phyloP scores from a whole-genome alignment of 257 asterid species.

The Salvia hispanica region DNA sequence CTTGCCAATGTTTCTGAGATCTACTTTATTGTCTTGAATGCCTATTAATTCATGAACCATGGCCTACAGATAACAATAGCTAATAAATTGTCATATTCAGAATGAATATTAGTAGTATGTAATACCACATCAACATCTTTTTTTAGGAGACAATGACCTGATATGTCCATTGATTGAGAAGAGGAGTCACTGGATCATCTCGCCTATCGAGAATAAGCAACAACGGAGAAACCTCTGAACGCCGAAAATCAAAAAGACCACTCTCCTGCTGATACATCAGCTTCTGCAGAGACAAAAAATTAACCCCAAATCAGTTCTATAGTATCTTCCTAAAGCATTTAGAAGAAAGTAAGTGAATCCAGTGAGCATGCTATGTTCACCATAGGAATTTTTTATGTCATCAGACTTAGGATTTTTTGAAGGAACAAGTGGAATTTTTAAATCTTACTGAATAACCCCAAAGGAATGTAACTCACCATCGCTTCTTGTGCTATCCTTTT shows the following conservation, averaged over 20 bases:
- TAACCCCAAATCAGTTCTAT: slow-evolving; percentile 32
- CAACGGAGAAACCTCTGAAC: slow-evolving; percentile 89
- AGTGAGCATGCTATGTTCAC: slow-evolving; percentile 15
- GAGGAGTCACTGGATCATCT: slow-evolving; percentile 94
- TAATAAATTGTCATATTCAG: slow-evolving; percentile 29
- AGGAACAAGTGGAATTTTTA: slow-evolving; percentile 10
- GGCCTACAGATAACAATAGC: slow-evolving; percentile 52
- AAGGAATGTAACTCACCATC: slow-evolving; percentile 50
- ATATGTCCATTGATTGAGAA: slow-evolving; percentile 97
- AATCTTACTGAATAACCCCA: slow-evolving; percentile 4
- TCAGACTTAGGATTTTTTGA: slow-evolving; percentile 8
- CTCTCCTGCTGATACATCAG: slow-evolving; percentile 99
- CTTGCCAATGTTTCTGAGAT: slow-evolving; percentile 70
- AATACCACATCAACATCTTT: slow-evolving; percentile 6
- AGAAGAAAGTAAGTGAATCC: slow-evolving; percentile 25
- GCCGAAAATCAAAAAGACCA: slow-evolving; percentile 92
- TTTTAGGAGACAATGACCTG: slow-evolving; percentile 57
- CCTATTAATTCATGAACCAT: slow-evolving; percentile 97
- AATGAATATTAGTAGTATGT: slow-evolving; percentile 2
- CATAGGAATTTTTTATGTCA: background rate
- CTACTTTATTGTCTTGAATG: slow-evolving; percentile 91
- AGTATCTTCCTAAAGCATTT: slow-evolving; percentile 1
- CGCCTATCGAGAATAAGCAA: slow-evolving; percentile 87
- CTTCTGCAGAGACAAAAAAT: slow-evolving; percentile 53
- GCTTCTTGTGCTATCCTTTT: slow-evolving; percentile 95